Evolutionary conservation across 768 basidiomycete genomes (phyloP), one percentile per base, ranked within the genome.

Genomic region (Cyathus striatus): DNA sequence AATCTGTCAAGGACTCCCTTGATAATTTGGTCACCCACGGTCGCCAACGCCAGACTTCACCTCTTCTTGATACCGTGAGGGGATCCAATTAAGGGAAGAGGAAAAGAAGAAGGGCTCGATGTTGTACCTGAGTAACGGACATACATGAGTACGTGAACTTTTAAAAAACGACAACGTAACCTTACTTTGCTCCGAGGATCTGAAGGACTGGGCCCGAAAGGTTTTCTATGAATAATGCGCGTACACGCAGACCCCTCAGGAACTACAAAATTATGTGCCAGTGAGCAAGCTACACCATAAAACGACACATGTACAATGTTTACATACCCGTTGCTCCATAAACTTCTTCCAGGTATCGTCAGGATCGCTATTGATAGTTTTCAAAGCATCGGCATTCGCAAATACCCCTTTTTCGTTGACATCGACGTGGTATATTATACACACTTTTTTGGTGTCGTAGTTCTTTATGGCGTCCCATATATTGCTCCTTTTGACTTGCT

Each of bases 71-170:
- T 75, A 84, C 41, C 80, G 72, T 1, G 79, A 78, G 2, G 82
- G 82, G 47, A 83, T 84, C 79, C 79, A 81, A 46, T 78, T 80
- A 3, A 80, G 49, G 12, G 78, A 78, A 0, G 80, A 81, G 1
- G 79, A 79, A 49, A 76, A 83, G 59, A 79, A 83, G 55, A 82
- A 83, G 0, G 81, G 81, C 49, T 83, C 81, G 38, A 83, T 72
- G 30, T 70, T 66, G 50, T 73, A 79, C 52, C 79, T 75, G 22
- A 14, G 23, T 37, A n/a, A 18, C 36, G 9, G 7, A 7, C 9
- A 18, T 9, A 37, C 24, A 30, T 18, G 27, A 43, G 14, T 9
- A 6, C 9, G 20, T n/a, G 1, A 17, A 22, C 26, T 17, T 81
- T 68, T 44, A 80, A 77, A 59, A 81, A 82, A 60, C 78, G 77